Evolutionary conservation across 495 filamentous ascomycete species (phyloP).

Genomic region (Chaetomium fimeti): DNA sequence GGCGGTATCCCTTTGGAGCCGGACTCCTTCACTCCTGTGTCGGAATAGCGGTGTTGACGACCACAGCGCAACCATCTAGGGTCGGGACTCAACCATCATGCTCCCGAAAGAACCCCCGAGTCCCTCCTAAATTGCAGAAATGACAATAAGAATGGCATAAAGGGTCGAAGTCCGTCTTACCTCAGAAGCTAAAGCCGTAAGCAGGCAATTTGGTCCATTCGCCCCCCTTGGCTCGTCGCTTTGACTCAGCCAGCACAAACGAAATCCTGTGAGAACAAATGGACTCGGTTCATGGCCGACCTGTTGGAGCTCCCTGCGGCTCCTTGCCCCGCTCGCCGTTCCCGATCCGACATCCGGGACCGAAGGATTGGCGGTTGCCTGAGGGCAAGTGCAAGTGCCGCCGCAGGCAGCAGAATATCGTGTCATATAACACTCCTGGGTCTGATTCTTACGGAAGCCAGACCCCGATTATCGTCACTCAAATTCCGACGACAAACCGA

Average conservation of each 20-base stretch:
- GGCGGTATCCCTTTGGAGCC: background rate
- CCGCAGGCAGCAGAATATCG: background rate
- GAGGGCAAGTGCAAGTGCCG: background rate
- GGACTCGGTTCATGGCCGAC: background rate
- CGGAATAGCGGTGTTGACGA: background rate
- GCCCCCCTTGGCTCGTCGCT: background rate
- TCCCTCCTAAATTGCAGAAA: background rate
- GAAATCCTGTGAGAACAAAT: background rate
- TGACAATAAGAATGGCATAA: background rate
- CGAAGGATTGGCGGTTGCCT: constrained; percentile 13
- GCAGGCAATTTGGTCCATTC: background rate
- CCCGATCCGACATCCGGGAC: background rate
- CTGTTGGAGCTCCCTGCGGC: background rate
- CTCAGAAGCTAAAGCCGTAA: background rate
- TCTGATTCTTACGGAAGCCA: background rate
- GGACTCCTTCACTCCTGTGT: no score
- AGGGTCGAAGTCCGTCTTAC: background rate
- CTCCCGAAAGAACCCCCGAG: background rate
- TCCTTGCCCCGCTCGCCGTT: background rate
- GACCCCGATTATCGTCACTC: background rate
- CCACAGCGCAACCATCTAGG: background rate
- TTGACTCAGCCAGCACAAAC: background rate
- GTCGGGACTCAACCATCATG: background rate
- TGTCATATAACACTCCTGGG: background rate
- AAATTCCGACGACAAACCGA: background rate